Evolutionary conservation across 129 eudicot genomes (phyloP).

Genomic region (sunflower (Helianthus annuus)): HanXRQr2.0-SUNRISE NC_035447.2:122020737-122021236

Average conservation of each 20-base stretch:
- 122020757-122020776: not conserved
- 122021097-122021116: not conserved
- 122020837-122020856: not conserved
- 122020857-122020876: not conserved
- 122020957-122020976: not conserved
- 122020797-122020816: not conserved
- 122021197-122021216: no score
- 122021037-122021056: not conserved
- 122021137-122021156: no score
- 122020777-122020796: no score
- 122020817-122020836: not conserved
- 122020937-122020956: not conserved
- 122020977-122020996: not conserved
- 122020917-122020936: not conserved
- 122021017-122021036: not conserved
- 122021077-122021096: not conserved
- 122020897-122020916: not conserved
- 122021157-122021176: no score
- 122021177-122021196: no score
- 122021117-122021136: no score
- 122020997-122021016: not conserved
- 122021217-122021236: no score
- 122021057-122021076: not conserved
- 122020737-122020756: not conserved
- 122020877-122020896: not conserved